These are phyloP conservation scores for Cladophialophora psammophila DNA, from an alignment of 2,329 filamentous ascomycete species.

Conservation along the genomic window DNA sequence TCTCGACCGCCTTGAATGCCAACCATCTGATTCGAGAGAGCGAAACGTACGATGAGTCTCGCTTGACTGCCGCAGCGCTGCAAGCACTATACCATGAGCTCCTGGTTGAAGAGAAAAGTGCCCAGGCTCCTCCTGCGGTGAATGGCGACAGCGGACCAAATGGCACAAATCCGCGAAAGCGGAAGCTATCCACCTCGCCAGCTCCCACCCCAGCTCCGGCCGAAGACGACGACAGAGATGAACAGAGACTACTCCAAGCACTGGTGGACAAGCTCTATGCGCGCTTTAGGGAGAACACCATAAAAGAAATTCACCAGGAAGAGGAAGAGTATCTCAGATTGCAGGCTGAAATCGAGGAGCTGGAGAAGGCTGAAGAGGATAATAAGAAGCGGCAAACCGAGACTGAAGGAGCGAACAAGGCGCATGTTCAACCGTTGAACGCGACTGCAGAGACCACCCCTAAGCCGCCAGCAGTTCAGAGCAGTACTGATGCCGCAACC, in stretches of 20 bases:
- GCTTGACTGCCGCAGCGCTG: slow-evolving; percentile 79
- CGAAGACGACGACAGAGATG: slow-evolving; percentile 5
- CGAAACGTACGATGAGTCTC: slow-evolving; percentile 73
- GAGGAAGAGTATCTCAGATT: slow-evolving; percentile 72
- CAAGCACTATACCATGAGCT: slow-evolving; percentile 79
- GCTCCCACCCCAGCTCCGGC: slow-evolving; percentile 50
- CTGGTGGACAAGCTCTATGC: slow-evolving; percentile 78
- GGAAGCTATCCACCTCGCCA: slow-evolving; percentile 73
- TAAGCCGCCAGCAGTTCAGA: slow-evolving; percentile 6
- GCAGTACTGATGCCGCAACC: slow-evolving; percentile 30
- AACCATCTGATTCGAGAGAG: slow-evolving; percentile 76
- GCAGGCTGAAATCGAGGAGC: slow-evolving; percentile 70
- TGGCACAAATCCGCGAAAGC: slow-evolving; percentile 67
- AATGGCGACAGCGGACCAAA: slow-evolving; percentile 44
- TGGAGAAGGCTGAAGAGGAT: slow-evolving; percentile 68
- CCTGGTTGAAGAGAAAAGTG: slow-evolving; percentile 70
- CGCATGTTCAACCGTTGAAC: neutral
- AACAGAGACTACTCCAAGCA: slow-evolving; percentile 32
- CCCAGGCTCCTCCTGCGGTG: slow-evolving; percentile 44
- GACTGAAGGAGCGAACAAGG: slow-evolving; percentile 12
- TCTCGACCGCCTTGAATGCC: slow-evolving; percentile 76
- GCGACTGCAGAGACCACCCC: slow-evolving; percentile 10
- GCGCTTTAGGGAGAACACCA: slow-evolving; percentile 73
- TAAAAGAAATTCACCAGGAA: slow-evolving; percentile 75
- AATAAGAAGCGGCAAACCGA: slow-evolving; percentile 41